Conservation (phyloP, 768 basidiomycete species). For the Artomyces pyxidatus region DNA sequence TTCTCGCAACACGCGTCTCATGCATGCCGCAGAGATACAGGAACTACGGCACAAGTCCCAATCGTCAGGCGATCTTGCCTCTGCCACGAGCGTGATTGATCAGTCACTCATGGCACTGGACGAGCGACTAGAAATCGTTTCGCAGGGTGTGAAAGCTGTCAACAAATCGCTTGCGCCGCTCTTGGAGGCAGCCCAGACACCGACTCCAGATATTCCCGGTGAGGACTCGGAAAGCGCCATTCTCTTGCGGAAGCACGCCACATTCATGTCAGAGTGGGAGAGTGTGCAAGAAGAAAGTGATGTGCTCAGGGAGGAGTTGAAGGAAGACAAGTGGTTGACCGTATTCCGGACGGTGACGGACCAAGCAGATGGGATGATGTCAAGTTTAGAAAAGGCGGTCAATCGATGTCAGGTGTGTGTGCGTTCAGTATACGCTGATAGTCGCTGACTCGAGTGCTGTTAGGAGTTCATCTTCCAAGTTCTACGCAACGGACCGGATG, state of each 20-base stretch:
- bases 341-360: slow-evolving; percentile 91
- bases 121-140: slow-evolving; percentile 66
- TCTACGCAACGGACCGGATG: slow-evolving; percentile 46
- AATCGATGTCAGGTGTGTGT: slow-evolving; percentile 74
- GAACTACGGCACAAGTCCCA: slow-evolving; percentile 87
- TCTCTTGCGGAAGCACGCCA: slow-evolving; percentile 66
- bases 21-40: slow-evolving; percentile 63
- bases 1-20: not conserved
- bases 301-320: slow-evolving; percentile 81
- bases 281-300: slow-evolving; percentile 72
- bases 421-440: slow-evolving; percentile 1
- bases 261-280: slow-evolving; percentile 74
- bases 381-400: slow-evolving; percentile 87
- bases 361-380: slow-evolving; percentile 98
- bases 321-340: slow-evolving; percentile 95
- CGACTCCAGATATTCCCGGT: slow-evolving; percentile 32
- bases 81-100: slow-evolving; percentile 67
- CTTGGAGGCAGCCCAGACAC: slow-evolving; percentile 39
- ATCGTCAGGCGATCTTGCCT: slow-evolving; percentile 44
- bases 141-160: slow-evolving; percentile 63
- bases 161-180: slow-evolving; percentile 59
- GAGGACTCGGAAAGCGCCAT: slow-evolving; percentile 35
- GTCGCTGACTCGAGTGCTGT: slow-evolving; percentile 5
- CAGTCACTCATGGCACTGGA: slow-evolving; percentile 73
- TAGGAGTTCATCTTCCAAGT: slow-evolving; percentile 86